Conservation (phyloP, 441 rosid species). For the Pelargonium australe region DNA sequence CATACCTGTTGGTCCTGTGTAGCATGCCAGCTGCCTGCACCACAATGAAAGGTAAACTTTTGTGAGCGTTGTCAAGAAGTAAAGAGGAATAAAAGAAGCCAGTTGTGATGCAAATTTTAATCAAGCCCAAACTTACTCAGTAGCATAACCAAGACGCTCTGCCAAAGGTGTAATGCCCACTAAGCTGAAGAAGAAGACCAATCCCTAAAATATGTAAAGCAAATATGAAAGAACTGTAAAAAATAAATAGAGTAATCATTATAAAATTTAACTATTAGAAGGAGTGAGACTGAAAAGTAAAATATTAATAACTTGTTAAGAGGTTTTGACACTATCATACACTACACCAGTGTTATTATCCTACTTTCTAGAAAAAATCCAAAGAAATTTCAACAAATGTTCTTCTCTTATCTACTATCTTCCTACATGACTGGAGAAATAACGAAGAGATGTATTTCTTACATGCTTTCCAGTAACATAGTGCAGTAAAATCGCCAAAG, state of each 20-base stretch:
- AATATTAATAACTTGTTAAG: too few relatives aligned
- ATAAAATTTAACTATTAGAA: too few relatives aligned
- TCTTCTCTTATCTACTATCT: neutral
- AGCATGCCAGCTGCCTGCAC: constrained; percentile 28
- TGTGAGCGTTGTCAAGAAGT: neutral
- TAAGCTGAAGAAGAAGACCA: constrained; percentile 38
- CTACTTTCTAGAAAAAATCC: neutral
- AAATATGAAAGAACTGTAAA: neutral
- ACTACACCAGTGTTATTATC: neutral
- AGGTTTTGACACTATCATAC: too few relatives aligned
- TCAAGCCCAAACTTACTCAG: constrained; percentile 21
- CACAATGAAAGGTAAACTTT: constrained; percentile 6
- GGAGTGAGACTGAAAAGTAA: neutral
- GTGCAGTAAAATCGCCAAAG: constrained; percentile 27
- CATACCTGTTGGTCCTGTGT: constrained; percentile 24
- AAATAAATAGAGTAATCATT: neutral
- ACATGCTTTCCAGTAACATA: constrained; percentile 29
- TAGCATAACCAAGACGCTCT: constrained; percentile 50
- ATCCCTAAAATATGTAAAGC: constrained; percentile 16
- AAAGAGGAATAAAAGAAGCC: neutral
- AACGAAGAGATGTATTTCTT: constrained; percentile 8
- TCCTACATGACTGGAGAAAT: neutral
- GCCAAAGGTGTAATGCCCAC: constrained; percentile 54
- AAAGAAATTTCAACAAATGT: neutral
- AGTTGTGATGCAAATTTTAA: neutral